These are phyloP conservation scores for Melampsora americana DNA, from an alignment of 1,284 basidiomycete species.

Conservation along the genomic window DNA sequence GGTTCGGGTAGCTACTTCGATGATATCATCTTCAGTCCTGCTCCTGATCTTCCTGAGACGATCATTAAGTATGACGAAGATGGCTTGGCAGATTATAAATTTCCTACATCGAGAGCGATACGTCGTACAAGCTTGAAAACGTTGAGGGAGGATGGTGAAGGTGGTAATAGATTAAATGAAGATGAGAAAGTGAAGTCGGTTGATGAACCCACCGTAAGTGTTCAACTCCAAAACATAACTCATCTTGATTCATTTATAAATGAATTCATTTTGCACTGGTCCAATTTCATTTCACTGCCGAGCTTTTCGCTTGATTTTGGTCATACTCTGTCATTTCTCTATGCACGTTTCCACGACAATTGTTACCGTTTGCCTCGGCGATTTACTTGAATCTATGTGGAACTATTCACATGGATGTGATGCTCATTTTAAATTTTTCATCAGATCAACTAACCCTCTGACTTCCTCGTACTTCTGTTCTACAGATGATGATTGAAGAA, in stretches of 20 bases:
- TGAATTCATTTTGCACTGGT: neutral
- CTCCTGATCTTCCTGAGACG: slow-evolving; percentile 5
- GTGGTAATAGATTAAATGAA: neutral
- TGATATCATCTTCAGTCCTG: slow-evolving; percentile 1
- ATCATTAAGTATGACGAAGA: neutral
- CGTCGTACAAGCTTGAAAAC: neutral
- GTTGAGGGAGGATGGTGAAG: neutral
- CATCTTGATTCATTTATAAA: neutral
- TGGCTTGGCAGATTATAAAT: neutral
- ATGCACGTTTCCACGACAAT: neutral
- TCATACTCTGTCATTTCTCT: neutral
- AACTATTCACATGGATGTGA: neutral
- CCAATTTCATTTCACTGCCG: neutral
- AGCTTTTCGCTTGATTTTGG: neutral
- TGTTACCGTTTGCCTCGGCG: neutral
- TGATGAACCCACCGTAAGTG: slow-evolving; percentile 6
- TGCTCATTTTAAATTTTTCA: neutral
- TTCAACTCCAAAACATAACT: neutral
- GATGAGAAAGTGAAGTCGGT: neutral
- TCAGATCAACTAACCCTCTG: neutral
- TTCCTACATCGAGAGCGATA: neutral
- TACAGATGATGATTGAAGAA: neutral
- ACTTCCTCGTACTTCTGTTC: neutral
- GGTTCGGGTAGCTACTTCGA: neutral
- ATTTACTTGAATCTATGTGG: neutral